A percentile compares a stretch with the other conserved stretches of the same genome.
Evolutionary conservation across 2,329 filamentous ascomycete species (phyloP).

Genomic region (Phoma herbarum): DNA sequence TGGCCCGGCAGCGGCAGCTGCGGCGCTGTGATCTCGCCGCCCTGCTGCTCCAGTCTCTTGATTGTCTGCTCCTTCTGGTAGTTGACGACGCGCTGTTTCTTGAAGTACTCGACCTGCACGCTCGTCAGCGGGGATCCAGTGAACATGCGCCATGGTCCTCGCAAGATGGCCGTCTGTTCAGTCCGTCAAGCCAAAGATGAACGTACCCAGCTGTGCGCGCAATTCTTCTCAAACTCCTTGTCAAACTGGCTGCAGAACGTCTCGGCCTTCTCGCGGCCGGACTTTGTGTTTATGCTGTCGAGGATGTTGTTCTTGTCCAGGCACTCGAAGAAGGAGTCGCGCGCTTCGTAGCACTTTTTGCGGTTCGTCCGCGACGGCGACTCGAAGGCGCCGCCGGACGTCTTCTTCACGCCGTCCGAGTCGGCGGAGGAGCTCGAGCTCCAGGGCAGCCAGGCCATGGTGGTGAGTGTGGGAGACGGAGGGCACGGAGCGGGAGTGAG

Average conservation of each 20-base stretch:
- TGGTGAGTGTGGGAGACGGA: slow-evolving; percentile 24
- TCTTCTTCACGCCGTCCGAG: slow-evolving; percentile 53
- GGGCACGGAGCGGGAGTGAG: slow-evolving; percentile 2
- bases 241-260: slow-evolving; percentile 69
- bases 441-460: slow-evolving; percentile 64
- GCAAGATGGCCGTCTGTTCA: too few relatives aligned
- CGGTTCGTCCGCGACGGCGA: slow-evolving; percentile 88
- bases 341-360: slow-evolving; percentile 85
- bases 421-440: slow-evolving; percentile 53
- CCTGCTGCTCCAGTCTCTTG: slow-evolving; percentile 55
- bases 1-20: slow-evolving; percentile 43
- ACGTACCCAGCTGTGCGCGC: slow-evolving; percentile 88
- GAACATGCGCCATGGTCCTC: too few relatives aligned
- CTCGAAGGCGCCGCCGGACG: slow-evolving; percentile 65
- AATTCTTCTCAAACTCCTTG: slow-evolving; percentile 80
- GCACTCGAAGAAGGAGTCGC: slow-evolving; percentile 88
- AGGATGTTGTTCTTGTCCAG: slow-evolving; percentile 83
- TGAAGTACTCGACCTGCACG: slow-evolving; percentile 90
- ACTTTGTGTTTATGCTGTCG: slow-evolving; percentile 71
- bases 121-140: too few relatives aligned
- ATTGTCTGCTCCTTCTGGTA: slow-evolving; percentile 79
- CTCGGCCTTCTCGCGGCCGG: slow-evolving; percentile 58
- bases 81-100: slow-evolving; percentile 94
- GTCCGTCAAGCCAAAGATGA: too few relatives aligned
- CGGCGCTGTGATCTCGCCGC: slow-evolving; percentile 48